phyloP scores from a whole-genome alignment of 202 grass and related monocot genomes.

The Carex sylvatica region DNA sequence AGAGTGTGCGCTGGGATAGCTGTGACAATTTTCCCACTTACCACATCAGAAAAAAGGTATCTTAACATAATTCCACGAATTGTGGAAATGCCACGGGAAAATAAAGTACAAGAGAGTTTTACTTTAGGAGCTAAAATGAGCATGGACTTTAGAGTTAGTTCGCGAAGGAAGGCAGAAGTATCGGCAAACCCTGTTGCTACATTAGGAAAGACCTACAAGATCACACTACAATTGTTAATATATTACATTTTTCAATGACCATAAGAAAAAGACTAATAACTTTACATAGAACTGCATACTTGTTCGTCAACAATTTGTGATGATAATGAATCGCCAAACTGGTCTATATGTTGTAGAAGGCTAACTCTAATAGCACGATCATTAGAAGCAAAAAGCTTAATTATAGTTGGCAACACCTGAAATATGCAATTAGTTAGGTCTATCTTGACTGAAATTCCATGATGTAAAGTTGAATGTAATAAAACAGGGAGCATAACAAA shows the following conservation, averaged over 20 bases:
- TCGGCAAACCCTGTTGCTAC: constrained; percentile 93
- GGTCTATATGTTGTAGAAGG: constrained; percentile 96
- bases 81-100: constrained; percentile 20
- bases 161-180: constrained; percentile 86
- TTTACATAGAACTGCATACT: constrained; percentile 38
- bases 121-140: constrained; percentile 96
- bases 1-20: constrained; percentile 93
- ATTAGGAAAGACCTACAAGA: constrained; percentile 86
- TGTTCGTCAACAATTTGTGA: constrained; percentile 97
- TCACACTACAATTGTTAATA: constrained; percentile 21
- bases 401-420: constrained; percentile 93
- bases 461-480: background rate
- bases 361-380: constrained; percentile 94
- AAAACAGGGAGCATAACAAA: constrained; percentile 24
- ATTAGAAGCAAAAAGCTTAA: constrained; percentile 97
- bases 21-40: constrained; percentile 41
- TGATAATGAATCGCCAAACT: constrained; percentile 90
- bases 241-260: background rate
- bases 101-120: constrained; percentile 14
- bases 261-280: constrained; percentile 11
- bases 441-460: background rate
- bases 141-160: constrained; percentile 96
- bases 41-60: constrained; percentile 4
- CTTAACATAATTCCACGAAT: background rate
- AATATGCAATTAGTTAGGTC: constrained; percentile 20